Evolutionary conservation across 1,284 basidiomycete species (phyloP), one percentile per base, ranked within the genome.

Genomic region (Trametes versicolor): DNA sequence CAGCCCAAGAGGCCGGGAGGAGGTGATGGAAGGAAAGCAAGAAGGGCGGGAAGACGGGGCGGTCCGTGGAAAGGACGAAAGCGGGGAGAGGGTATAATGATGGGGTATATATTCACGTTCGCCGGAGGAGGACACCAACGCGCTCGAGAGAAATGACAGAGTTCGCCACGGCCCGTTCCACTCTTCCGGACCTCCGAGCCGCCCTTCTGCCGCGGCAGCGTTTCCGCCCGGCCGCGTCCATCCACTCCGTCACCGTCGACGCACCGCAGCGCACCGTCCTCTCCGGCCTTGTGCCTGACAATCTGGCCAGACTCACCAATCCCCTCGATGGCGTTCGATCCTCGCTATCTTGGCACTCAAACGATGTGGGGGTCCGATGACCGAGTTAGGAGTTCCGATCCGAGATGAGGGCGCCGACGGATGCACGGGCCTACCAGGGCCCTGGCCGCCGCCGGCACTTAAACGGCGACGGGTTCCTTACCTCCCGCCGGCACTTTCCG

Each of bases 401-500:
- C 58, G 39, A 60, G 39, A n/a, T 17, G 15, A 21, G 13, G 39
- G 51, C 59, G 29, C 43, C 51, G 51, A 51, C 51, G 59, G 51
- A 51, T 43, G 59, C 53, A 43, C 52, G 43, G 37, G 45, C 43
- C 15, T 23, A 37, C 41, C 21, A 34, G 39, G 19, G 12, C 12
- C 10, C 48, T 50, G 15, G 17, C 15, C 52, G 45, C 60, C 60
- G 60, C 45, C 60, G 60, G 60, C 52, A 49, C 36, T 45, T 36
- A 19, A 23, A 19, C n/a, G 39, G 57, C 13, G 13, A 25, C 15
- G 41, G 36, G 10, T n/a, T 27, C 10, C 45, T 45, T 41, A 13
- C 29, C 15, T 61, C 45, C 60, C 60, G 60, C 60, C 60, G 60
- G 60, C 60, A 41, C 25, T 34, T 17, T 10, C 60, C 51, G 60